A percentile compares a stretch with the other conserved stretches of the same genome.
Conservation (phyloP, 148 eudicot species). For the Camellia granthamiana region DNA sequence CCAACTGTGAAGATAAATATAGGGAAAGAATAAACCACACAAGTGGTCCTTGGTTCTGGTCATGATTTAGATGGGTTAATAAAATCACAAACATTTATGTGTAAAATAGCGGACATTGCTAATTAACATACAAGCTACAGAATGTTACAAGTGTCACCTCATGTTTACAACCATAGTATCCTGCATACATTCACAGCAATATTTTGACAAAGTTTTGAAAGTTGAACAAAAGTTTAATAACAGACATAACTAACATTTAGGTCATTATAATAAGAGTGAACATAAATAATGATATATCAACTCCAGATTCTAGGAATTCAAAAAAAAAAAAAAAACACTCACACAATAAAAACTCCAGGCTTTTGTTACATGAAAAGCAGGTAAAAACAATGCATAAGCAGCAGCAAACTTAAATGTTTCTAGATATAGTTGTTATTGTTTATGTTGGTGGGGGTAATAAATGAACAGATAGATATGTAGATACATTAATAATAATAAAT, state of each 20-base stretch:
- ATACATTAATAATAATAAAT: background rate
- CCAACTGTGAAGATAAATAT: background rate
- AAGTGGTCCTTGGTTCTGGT: background rate
- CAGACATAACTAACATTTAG: background rate
- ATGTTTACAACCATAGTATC: background rate
- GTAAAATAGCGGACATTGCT: background rate
- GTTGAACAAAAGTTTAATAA: background rate
- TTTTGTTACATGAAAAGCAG: background rate
- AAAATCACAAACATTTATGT: background rate
- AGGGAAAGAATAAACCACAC: background rate
- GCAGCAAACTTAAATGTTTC: background rate
- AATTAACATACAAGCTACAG: background rate
- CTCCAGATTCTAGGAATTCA: background rate
- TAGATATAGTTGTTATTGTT: background rate
- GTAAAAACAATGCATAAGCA: background rate
- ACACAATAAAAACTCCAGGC: background rate
- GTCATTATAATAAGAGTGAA: background rate
- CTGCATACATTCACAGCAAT: background rate
- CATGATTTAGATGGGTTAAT: background rate
- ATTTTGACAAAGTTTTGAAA: conserved; percentile 1
- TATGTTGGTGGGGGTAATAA: background rate
- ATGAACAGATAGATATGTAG: background rate
- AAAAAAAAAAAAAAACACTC: background rate
- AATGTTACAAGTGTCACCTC: background rate
- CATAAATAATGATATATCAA: background rate